These are phyloP conservation scores for Pistacia integerrima DNA, from an alignment of 345 rosid species.

Conservation along the genomic window DNA sequence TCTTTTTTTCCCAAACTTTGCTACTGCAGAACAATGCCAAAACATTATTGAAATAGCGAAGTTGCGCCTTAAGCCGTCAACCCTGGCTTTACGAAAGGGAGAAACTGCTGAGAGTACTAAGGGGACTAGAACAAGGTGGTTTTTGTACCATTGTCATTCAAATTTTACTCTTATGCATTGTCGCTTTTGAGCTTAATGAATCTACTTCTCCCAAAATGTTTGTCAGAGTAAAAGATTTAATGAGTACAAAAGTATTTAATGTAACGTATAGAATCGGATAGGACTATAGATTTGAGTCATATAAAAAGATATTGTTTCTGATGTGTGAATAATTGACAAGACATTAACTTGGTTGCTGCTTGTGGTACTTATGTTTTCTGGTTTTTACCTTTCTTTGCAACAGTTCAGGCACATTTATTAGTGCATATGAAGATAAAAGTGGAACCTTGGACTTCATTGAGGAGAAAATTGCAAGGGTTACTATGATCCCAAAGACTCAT, in stretches of 20 bases:
- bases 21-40: slow-evolving; percentile 60
- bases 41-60: slow-evolving; percentile 52
- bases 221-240: background rate
- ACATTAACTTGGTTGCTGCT: background rate
- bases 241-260: background rate
- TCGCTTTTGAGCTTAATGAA: background rate
- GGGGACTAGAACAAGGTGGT: slow-evolving; percentile 74
- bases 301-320: slow-evolving; percentile 7
- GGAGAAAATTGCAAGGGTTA: slow-evolving; percentile 67
- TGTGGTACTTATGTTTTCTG: slow-evolving; percentile 8
- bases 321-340: slow-evolving; percentile 10
- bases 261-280: background rate
- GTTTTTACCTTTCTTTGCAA: slow-evolving; percentile 16
- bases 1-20: slow-evolving; percentile 70
- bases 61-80: slow-evolving; percentile 58
- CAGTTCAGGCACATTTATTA: slow-evolving; percentile 77
- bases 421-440: slow-evolving; percentile 66
- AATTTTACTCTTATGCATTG: background rate
- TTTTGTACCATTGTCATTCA: background rate
- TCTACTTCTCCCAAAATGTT: background rate
- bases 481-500: slow-evolving; percentile 65
- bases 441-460: slow-evolving; percentile 59
- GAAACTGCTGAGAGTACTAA: slow-evolving; percentile 70
- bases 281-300: background rate
- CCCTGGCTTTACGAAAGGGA: slow-evolving; percentile 67